Evolutionary conservation across 177 flowering plant genomes (phyloP).

Genomic region (Vitis hybrid): DNA sequence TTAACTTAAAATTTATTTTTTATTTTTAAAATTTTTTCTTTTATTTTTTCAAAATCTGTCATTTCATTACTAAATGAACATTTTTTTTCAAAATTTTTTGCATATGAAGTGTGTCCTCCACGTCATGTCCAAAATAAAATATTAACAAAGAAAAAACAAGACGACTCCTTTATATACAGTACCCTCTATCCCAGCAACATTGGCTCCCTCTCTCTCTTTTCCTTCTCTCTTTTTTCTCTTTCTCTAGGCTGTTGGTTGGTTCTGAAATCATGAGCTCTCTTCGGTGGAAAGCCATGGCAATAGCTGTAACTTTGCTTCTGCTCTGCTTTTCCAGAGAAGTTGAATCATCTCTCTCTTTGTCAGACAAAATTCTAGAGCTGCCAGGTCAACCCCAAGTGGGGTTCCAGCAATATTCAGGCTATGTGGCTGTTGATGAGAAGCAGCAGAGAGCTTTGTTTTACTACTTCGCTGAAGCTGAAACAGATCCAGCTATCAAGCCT

Average conservation of each 20-base stretch:
- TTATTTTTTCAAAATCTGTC: no score
- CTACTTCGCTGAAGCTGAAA: constrained; percentile 53
- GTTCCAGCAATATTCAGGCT: constrained; percentile 56
- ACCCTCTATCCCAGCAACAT: constrained; percentile 8
- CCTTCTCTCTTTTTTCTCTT: constrained; percentile 3
- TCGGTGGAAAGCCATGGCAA: constrained; percentile 12
- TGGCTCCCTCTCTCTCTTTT: neutral
- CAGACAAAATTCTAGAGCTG: constrained; percentile 31
- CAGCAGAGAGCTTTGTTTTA: constrained; percentile 52
- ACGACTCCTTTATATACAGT: constrained; percentile 6
- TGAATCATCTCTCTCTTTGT: constrained; percentile 10
- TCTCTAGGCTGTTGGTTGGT: neutral
- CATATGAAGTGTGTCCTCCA: no score
- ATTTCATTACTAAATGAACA: no score
- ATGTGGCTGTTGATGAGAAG: constrained; percentile 43
- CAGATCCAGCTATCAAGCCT: constrained; percentile 52
- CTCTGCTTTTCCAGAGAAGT: constrained; percentile 6
- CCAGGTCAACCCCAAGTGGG: constrained; percentile 59
- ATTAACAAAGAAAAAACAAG: constrained; percentile 1
- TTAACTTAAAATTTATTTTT: no score
- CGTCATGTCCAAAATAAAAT: no score
- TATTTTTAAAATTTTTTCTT: no score
- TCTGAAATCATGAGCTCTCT: constrained; percentile 9
- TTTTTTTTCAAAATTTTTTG: no score
- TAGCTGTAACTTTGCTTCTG: constrained; percentile 12